Percentiles rank a stretch among this genome's conserved stretches.
phyloP scores from a whole-genome alignment of 306 rosid species.

The Cicer cuneatum region DNA sequence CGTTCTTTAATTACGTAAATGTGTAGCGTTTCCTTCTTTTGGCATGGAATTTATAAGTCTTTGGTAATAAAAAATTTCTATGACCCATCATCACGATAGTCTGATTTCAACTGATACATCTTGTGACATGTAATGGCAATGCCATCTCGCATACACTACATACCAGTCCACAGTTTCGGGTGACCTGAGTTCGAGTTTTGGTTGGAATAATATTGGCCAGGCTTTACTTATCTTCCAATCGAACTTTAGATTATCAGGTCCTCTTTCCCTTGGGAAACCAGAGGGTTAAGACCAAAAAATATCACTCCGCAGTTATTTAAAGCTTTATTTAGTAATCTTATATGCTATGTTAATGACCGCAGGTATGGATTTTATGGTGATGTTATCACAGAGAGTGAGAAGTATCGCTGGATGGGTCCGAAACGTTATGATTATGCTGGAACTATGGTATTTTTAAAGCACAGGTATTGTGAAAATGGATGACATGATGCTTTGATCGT shows the following conservation, averaged over 20 bases:
- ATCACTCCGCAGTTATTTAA: constrained; percentile 4
- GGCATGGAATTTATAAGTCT: neutral
- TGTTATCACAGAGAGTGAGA: constrained; percentile 93
- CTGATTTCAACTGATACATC: constrained; percentile 9
- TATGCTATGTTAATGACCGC: constrained; percentile 42
- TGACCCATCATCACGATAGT: neutral
- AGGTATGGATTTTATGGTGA: constrained; percentile 99
- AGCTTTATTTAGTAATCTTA: constrained; percentile 42
- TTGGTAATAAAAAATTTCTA: neutral
- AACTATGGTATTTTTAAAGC: constrained; percentile 82
- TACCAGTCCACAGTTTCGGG: constrained; percentile 16
- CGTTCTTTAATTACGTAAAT: constrained; percentile 10
- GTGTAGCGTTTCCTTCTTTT: constrained; percentile 11
- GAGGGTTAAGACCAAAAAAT: no score
- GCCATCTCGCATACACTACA: constrained; percentile 33
- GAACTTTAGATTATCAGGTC: no score
- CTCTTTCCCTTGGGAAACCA: no score
- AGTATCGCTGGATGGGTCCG: constrained; percentile 99
- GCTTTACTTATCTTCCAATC: no score
- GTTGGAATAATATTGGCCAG: no score
- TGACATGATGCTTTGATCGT: constrained; percentile 14
- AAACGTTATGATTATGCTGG: constrained; percentile 93
- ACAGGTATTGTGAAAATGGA: constrained; percentile 57
- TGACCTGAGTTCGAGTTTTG: no score
- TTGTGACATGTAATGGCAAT: constrained; percentile 27